These are phyloP conservation scores for Debaryomyces nepalensis DNA, from an alignment of 1,139 yeast species.

Conservation along the genomic window DNA sequence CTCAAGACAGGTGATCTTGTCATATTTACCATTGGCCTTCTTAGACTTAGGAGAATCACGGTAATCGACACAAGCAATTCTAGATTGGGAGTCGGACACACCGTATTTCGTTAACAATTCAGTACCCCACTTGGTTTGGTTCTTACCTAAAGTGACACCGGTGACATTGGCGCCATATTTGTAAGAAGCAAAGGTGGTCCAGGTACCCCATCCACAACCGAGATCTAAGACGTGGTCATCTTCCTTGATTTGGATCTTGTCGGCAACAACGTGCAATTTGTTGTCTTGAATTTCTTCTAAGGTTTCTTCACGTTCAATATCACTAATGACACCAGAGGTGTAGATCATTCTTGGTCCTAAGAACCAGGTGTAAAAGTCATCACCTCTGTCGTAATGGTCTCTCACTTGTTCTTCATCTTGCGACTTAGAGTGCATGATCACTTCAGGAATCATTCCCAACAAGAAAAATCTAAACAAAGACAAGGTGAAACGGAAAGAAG, in stretches of 20 bases:
- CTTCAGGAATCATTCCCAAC: constrained; percentile 92
- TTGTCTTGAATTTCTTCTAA: constrained; percentile 90
- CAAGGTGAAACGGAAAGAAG: constrained; percentile 76
- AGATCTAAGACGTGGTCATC: constrained; percentile 81
- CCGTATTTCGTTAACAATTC: constrained; percentile 70
- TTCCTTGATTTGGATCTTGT: constrained; percentile 72
- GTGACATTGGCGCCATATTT: constrained; percentile 87
- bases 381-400: constrained; percentile 96
- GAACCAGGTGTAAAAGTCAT: constrained; percentile 93
- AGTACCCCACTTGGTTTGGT: constrained; percentile 92
- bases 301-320: constrained; percentile 71
- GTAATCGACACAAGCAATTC: constrained; percentile 83
- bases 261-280: constrained; percentile 85
- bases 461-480: constrained; percentile 80
- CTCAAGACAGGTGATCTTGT: constrained; percentile 89
- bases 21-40: constrained; percentile 63
- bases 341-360: constrained; percentile 94
- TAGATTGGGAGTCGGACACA: constrained; percentile 67
- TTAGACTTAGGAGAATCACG: constrained; percentile 84
- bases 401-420: constrained; percentile 97
- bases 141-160: constrained; percentile 86
- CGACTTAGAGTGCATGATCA: constrained; percentile 85
- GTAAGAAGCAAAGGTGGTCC: constrained; percentile 82
- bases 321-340: constrained; percentile 84
- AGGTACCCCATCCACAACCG: constrained; percentile 98